A percentile compares a stretch with the other conserved stretches of the same genome.
phyloP scores from a whole-genome alignment of 1,284 basidiomycete species.

The Apiotrichum veenhuisii region DNA sequence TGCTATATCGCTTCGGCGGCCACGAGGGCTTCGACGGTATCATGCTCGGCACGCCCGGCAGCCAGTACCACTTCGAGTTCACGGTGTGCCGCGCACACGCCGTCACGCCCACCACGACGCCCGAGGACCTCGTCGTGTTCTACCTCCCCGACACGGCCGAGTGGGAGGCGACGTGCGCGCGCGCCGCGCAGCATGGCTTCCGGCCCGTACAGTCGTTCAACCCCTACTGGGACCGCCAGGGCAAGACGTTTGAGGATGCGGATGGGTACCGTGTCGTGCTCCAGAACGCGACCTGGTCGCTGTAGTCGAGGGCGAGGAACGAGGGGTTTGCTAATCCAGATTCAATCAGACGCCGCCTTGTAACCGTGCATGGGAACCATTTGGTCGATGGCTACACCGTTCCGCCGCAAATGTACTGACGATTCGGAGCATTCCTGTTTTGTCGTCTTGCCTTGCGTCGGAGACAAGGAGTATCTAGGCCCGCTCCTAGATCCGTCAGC shows the following conservation, averaged over 20 bases:
- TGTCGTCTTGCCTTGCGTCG: too few relatives aligned
- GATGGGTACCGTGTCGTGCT: constrained; percentile 17
- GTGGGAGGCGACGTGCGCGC: constrained; percentile 1
- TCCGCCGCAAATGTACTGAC: too few relatives aligned
- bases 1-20: constrained; percentile 1
- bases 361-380: too few relatives aligned
- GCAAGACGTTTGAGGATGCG: constrained; percentile 5
- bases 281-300: constrained; percentile 2
- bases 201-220: constrained; percentile 2
- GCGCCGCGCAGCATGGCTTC: background rate
- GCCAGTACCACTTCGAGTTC: constrained; percentile 13
- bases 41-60: constrained; percentile 9
- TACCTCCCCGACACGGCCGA: constrained; percentile 6
- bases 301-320: background rate
- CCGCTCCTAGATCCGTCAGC: too few relatives aligned
- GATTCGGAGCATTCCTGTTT: too few relatives aligned
- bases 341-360: too few relatives aligned
- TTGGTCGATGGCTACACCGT: too few relatives aligned
- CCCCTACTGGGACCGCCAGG: constrained; percentile 13
- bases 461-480: too few relatives aligned
- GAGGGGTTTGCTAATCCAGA: too few relatives aligned
- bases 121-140: constrained; percentile 14
- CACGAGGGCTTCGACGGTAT: constrained; percentile 10
- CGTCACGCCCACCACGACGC: constrained; percentile 2
- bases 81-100: background rate